Percentiles rank a stretch among this genome's conserved stretches.
Conservation (phyloP, 176 grass and related monocot genomes). For the Cymbopogon citratus region DNA sequence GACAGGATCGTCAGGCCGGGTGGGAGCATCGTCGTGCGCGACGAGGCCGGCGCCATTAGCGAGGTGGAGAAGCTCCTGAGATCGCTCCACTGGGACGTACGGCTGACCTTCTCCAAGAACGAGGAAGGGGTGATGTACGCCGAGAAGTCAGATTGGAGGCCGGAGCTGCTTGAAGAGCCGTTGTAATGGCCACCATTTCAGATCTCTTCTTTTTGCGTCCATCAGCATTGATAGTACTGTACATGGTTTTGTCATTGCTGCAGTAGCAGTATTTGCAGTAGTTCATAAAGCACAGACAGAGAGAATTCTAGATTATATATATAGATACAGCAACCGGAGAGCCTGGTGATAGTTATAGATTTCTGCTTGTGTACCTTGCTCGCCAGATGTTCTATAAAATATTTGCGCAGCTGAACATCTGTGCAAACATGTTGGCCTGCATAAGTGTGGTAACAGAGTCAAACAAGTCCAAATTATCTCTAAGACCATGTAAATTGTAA, state of each 20-base stretch:
- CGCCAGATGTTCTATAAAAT: background rate
- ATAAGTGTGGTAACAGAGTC: background rate
- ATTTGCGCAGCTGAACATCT: background rate
- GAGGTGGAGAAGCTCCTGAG: conserved; percentile 70
- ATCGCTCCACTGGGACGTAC: conserved; percentile 78
- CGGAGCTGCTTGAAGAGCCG: conserved; percentile 41
- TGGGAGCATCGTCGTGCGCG: conserved; percentile 68
- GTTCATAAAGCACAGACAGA: background rate
- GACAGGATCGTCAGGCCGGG: conserved; percentile 87
- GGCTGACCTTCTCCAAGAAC: conserved; percentile 72
- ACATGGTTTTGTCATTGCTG: background rate
- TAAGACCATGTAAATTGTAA: background rate
- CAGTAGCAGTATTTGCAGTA: background rate
- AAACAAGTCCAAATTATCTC: background rate
- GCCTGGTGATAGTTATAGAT: conserved; percentile 2
- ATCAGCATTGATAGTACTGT: background rate
- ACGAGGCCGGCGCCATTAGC: conserved; percentile 41
- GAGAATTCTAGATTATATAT: background rate
- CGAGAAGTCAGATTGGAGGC: conserved; percentile 79
- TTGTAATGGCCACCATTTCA: conserved; percentile 4
- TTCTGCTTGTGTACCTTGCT: background rate
- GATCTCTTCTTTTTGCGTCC: background rate
- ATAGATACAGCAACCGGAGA: background rate
- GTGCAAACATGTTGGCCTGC: background rate
- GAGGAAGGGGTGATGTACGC: conserved; percentile 61